Percentiles rank a stretch among this genome's conserved stretches.
phyloP scores from a whole-genome alignment of 2,329 filamentous ascomycete genomes.

The Cercospora citrullina region DNA sequence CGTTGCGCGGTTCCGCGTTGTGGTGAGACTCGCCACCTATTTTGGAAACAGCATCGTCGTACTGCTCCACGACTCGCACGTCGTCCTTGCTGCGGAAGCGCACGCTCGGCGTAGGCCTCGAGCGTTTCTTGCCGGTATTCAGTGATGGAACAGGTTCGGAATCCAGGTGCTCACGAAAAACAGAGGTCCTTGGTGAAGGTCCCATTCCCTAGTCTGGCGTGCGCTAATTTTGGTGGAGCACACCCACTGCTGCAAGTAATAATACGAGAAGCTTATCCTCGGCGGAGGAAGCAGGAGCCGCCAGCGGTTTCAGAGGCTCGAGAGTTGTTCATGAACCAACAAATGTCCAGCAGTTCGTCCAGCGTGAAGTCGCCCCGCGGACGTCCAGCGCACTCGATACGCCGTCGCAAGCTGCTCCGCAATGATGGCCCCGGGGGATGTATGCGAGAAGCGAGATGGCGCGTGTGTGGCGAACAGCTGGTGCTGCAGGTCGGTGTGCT shows the following conservation, averaged over 20 bases:
- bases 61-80: conserved; percentile 30
- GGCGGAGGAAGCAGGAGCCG: neutral
- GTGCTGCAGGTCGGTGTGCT: neutral
- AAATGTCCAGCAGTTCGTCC: neutral
- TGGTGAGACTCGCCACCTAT: conserved; percentile 17
- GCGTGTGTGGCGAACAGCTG: neutral
- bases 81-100: conserved; percentile 36
- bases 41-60: conserved; percentile 25
- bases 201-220: conserved; percentile 7
- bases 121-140: conserved; percentile 2
- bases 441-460: neutral
- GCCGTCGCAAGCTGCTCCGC: neutral
- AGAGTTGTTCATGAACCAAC: neutral
- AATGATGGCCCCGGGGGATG: neutral
- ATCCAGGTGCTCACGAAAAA: conserved; percentile 15
- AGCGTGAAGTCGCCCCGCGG: neutral
- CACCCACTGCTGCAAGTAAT: conserved; percentile 11
- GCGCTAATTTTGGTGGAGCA: conserved; percentile 15
- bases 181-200: conserved; percentile 14
- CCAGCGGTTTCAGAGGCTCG: neutral
- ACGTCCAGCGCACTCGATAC: neutral
- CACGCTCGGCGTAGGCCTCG: conserved; percentile 23
- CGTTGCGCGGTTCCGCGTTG: conserved; percentile 3
- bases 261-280: conserved; percentile 23
- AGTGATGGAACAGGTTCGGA: neutral